Base-by-base conservation (phyloP, 768 basidiomycete species). In the Goffeauzyma gilvescens region DNA sequence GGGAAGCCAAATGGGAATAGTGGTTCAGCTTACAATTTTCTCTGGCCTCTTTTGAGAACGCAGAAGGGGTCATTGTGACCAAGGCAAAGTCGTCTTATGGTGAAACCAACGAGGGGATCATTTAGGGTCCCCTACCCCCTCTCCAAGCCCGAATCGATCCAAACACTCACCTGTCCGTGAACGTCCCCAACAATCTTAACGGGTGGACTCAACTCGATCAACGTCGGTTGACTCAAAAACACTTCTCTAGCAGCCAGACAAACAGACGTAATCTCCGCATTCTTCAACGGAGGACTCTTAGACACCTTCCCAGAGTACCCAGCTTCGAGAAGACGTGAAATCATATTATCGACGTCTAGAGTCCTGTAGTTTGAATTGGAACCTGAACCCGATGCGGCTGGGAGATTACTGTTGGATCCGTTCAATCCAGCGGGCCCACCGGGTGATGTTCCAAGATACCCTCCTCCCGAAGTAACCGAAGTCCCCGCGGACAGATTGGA, bases 161-260 rank as follows among this genome's bases (percentile, higher is more conserved):
- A 4, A 20, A 2, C 30, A 50, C 58, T 49, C 37, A 60, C 61
- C 68, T 98, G 93, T 6, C 93, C 93, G 58, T 98, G 93, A 5
- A 96, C 89, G 65, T 98, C 93, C 21, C 93, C 93, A 14, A 96
- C 93, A 50, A 98, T 95, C 73, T 96, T 98, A 54, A 98, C 93
- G 21, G 93, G 90, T 7, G 93, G 93, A 5, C 81, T 84, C 38
- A 98, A 73, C 65, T 98, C 93, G 59, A 98, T 79, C 52, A 98
- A 76, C 3, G 90, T 95, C 7, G 93, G 93, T 61, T 98, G 93
- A 58, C 74, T 76, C 50, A 98, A 76, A 60, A 96, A 90, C 36
- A 96, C 82, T 51, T 96, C 93, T 38, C 93, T 77, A 22, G 90
- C 90, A 24, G 89, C 85, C 50, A 82, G 75, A 66, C 93, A 98